Evolutionary conservation across 2,329 filamentous ascomycete genomes (phyloP).

Genomic region (Phyllosticta ampelicida): DNA sequence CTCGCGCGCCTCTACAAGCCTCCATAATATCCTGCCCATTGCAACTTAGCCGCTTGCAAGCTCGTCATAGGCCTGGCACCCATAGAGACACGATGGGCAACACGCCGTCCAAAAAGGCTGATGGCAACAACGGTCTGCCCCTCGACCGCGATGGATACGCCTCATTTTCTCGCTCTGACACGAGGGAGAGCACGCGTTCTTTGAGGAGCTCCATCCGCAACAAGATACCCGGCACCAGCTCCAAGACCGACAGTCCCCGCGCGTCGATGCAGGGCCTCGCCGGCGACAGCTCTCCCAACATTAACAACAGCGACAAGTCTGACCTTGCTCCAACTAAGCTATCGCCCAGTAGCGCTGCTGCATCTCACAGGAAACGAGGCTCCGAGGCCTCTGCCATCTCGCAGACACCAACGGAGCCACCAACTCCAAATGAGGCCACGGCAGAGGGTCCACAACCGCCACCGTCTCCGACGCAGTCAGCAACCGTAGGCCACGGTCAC

Average conservation of each 20-base stretch:
- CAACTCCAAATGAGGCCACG: conserved; percentile 23
- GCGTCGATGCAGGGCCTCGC: conserved; percentile 54
- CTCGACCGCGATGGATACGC: conserved; percentile 67
- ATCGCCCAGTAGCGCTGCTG: conserved; percentile 52
- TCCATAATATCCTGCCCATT: conserved; percentile 28
- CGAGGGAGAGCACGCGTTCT: conserved; percentile 81
- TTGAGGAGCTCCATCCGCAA: conserved; percentile 71
- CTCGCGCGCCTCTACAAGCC: conserved; percentile 35
- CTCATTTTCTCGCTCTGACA: conserved; percentile 85
- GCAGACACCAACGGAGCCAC: conserved; percentile 27
- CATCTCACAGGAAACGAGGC: conserved; percentile 23
- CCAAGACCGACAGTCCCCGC: conserved; percentile 69
- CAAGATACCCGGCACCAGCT: conserved; percentile 64
- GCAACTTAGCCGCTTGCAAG: neutral
- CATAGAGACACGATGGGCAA: conserved; percentile 55
- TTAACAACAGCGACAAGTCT: conserved; percentile 34
- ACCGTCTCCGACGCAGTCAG: conserved; percentile 77
- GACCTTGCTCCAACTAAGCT: conserved; percentile 36
- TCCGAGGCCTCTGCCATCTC: conserved; percentile 21
- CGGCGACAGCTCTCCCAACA: conserved; percentile 43
- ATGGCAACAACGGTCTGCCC: conserved; percentile 41
- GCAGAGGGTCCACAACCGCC: conserved; percentile 41
- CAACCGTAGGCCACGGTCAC: conserved; percentile 59
- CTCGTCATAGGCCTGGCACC: neutral
- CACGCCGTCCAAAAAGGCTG: conserved; percentile 52